phyloP scores from a whole-genome alignment of 345 rosid genomes.

The Eucalyptus curtisii region DNA sequence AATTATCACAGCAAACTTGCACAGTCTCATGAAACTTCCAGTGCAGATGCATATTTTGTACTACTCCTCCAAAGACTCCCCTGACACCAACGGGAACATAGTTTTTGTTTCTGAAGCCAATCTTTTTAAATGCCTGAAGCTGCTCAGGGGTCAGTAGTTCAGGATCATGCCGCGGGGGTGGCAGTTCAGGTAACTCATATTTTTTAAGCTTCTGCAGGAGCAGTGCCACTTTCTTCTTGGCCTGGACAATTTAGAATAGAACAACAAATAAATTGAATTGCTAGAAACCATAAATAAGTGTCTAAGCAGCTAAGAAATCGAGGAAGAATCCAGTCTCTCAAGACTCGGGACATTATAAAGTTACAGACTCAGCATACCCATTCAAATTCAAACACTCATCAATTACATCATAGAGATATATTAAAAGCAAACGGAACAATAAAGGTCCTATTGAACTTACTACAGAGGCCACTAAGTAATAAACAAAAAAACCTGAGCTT shows the following conservation, averaged over 20 bases:
- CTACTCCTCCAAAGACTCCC: slow-evolving; percentile 98
- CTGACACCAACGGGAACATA: slow-evolving; percentile 98
- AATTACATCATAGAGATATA: background rate
- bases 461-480: background rate
- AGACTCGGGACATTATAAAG: background rate
- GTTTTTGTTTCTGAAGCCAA: slow-evolving; percentile 82
- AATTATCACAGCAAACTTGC: slow-evolving; percentile 93
- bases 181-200: slow-evolving; percentile 86
- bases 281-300: background rate
- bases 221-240: slow-evolving; percentile 91
- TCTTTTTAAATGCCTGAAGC: slow-evolving; percentile 73
- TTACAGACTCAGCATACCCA: background rate
- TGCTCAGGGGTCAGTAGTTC: slow-evolving; percentile 84
- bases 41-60: slow-evolving; percentile 96
- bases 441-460: background rate
- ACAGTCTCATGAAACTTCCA: slow-evolving; percentile 99
- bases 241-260: slow-evolving; percentile 27
- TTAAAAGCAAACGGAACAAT: background rate
- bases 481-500: background rate
- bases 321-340: background rate
- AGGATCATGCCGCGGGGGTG: slow-evolving; percentile 80
- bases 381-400: background rate
- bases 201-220: slow-evolving; percentile 89
- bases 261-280: background rate
- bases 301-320: background rate